Percentiles rank a stretch among this genome's conserved stretches.
Evolutionary conservation across 2,329 filamentous ascomycete species (phyloP).

Genomic region (Truncatella angustata): DNA sequence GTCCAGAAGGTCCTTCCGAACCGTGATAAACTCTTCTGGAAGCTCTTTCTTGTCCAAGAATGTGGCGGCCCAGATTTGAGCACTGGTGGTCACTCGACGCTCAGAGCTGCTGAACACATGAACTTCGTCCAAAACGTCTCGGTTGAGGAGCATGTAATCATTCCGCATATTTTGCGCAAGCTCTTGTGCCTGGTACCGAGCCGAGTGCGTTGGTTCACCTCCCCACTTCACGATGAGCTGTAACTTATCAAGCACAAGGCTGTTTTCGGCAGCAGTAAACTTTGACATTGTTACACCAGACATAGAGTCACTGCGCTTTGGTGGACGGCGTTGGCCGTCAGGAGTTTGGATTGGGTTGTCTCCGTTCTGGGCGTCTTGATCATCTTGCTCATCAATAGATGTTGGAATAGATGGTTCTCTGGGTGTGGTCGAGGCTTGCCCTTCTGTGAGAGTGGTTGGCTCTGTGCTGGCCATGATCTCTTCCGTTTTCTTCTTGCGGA

Average conservation of each 20-base stretch:
- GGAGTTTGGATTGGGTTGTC: constrained; percentile 19
- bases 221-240: constrained; percentile 99
- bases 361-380: constrained; percentile 17
- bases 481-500: constrained; percentile 78
- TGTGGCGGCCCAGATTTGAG: constrained; percentile 90
- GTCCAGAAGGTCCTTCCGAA: constrained; percentile 92
- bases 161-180: constrained; percentile 95
- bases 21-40: constrained; percentile 79
- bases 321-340: constrained; percentile 33
- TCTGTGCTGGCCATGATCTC: constrained; percentile 37
- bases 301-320: constrained; percentile 72
- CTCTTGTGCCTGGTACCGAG: constrained; percentile 92
- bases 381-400: not conserved
- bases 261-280: constrained; percentile 90
- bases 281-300: constrained; percentile 90
- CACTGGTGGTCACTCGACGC: constrained; percentile 88
- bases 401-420: constrained; percentile 16
- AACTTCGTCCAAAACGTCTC: constrained; percentile 87
- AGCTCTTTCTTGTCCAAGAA: constrained; percentile 88
- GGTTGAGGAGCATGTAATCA: constrained; percentile 88
- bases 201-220: constrained; percentile 95
- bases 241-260: constrained; percentile 89
- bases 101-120: constrained; percentile 96
- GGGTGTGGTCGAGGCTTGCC: constrained; percentile 29
- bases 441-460: too few relatives aligned